Evolutionary conservation across 2,329 filamentous ascomycete species (phyloP), one percentile per base, ranked within the genome.

Genomic region (Acrocalymma vagum): DNA sequence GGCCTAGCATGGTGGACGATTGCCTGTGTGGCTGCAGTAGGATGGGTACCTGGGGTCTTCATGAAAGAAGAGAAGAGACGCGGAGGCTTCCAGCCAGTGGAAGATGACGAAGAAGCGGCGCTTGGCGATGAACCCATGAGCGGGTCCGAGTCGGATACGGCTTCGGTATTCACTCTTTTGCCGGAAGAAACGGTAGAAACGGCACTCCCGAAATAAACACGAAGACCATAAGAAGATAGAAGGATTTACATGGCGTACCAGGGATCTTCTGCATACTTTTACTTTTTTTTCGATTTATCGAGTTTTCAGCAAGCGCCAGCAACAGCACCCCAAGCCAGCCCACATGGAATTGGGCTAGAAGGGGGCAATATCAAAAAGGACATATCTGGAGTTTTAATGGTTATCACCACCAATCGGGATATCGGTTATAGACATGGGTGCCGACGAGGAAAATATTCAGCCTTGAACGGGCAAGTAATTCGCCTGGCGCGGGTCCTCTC

Each of bases 1-100:
- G 91, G 91, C 14, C 78, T 96, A 22, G 87, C 91, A 1, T 99
- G 94, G 93, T 99, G 94, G 94, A 85, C 85, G 48, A 92, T 87
- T 52, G 90, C 87, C 7, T 60, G 87, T 3, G 83, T 96, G 21
- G 89, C 90, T 22, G 72, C 90, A 9, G 69, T 84, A 10, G 94
- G 92, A 29, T 70, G 66, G 63, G 49, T 59, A 13, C 66, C 66
- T 9, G 61, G 64, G 5, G 53, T 62, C 45, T 84, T 83, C 65
- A 88, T 96, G 71, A 83, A 83, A 23, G 88, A 93, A 59, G 77
- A 80, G 10, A 74, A 77, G 18, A 75, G 58, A 45, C 60, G 55
- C 26, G 29, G 53, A 14, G 38, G 48, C 10, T 55, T 55, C 42
- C 32, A 34, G 5, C 26, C 27, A 22, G 33, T 43, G 17, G 55